Percentiles rank a stretch among this genome's conserved stretches.
phyloP scores from a whole-genome alignment of 129 eudicot species.

The Apium graveolens region DNA sequence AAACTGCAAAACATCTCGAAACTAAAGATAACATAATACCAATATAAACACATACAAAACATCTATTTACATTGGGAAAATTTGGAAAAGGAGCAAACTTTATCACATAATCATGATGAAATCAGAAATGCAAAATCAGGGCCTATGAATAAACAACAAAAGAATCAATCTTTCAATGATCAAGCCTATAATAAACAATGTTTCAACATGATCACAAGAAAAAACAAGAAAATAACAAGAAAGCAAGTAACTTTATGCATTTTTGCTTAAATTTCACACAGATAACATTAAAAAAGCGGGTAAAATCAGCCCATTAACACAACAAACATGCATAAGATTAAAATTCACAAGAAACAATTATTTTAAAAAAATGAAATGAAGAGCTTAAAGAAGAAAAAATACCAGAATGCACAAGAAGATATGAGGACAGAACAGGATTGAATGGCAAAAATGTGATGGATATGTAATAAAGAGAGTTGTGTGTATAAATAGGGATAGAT shows the following conservation, averaged over 20 bases:
- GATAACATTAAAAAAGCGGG: background rate
- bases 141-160: background rate
- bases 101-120: background rate
- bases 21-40: background rate
- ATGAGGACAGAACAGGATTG: constrained; percentile 5
- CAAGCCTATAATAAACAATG: background rate
- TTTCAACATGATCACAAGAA: background rate
- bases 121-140: background rate
- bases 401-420: constrained; percentile 20
- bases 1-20: background rate
- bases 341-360: background rate
- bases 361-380: background rate
- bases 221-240: background rate
- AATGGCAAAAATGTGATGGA: constrained; percentile 3
- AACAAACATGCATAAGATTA: background rate
- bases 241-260: background rate
- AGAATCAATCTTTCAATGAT: background rate
- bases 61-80: background rate
- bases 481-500: background rate
- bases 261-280: background rate
- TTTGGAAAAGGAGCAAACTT: background rate
- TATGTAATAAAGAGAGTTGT: background rate
- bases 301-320: background rate
- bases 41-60: background rate
- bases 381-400: constrained; percentile 11